Conservation (phyloP, 768 basidiomycete genomes). For the Boletus bicolor region DNA sequence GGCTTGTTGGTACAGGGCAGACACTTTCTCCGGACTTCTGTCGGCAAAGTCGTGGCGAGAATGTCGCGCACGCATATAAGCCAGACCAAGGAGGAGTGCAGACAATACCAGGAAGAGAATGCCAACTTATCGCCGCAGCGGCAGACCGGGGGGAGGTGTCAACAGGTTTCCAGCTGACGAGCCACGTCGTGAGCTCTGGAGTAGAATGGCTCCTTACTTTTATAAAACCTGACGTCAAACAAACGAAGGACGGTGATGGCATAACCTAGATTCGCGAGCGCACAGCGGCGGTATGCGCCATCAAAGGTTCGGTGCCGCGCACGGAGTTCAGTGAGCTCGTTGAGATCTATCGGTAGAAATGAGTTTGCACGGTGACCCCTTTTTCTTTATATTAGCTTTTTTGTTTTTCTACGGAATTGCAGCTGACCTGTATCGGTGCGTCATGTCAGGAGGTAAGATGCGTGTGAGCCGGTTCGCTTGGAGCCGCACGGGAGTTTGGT, state of each 20-base stretch:
- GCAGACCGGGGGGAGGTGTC: neutral
- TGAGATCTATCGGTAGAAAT: constrained; percentile 50
- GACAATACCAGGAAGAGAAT: constrained; percentile 65
- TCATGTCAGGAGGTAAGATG: constrained; percentile 7
- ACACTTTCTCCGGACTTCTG: constrained; percentile 34
- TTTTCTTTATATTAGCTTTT: neutral
- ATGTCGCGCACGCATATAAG: constrained; percentile 60
- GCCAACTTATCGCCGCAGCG: constrained; percentile 39
- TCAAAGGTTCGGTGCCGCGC: constrained; percentile 82
- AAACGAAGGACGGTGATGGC: constrained; percentile 71
- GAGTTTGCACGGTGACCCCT: constrained; percentile 50
- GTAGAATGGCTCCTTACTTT: constrained; percentile 45
- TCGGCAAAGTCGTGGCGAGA: constrained; percentile 80
- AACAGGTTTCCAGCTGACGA: neutral
- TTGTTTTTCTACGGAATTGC: too few species aligned
- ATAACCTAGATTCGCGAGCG: constrained; percentile 71
- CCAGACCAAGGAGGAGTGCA: constrained; percentile 51
- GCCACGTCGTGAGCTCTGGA: neutral
- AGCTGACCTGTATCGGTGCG: constrained; percentile 28
- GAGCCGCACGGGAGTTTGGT: neutral
- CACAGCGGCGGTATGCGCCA: constrained; percentile 76
- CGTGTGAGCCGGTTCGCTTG: constrained; percentile 21
- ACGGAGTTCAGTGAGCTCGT: constrained; percentile 68
- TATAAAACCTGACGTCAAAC: constrained; percentile 73
- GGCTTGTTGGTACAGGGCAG: constrained; percentile 33